Percentiles rank a stretch among this genome's conserved stretches.
Evolutionary conservation across 2,329 filamentous ascomycete genomes (phyloP).

Genomic region (Aquanectria penicillioides): DNA sequence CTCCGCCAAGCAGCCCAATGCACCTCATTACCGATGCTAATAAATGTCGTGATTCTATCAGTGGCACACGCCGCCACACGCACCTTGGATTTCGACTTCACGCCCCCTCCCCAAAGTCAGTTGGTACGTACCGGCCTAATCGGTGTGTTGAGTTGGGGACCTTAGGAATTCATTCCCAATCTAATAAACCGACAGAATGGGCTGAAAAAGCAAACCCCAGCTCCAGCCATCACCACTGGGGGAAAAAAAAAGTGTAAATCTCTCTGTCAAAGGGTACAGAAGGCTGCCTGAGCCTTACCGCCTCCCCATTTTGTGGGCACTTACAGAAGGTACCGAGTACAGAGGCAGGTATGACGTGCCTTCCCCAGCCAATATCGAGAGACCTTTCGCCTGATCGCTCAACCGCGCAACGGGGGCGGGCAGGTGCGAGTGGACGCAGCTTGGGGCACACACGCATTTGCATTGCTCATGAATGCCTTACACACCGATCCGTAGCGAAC

Average conservation of each 20-base stretch:
- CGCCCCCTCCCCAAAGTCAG: background rate
- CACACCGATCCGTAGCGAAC: constrained; percentile 33
- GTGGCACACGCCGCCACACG: constrained; percentile 22
- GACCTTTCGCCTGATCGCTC: constrained; percentile 10
- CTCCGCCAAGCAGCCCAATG: background rate
- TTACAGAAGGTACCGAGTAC: background rate
- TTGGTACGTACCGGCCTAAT: background rate
- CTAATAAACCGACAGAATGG: constrained; percentile 1
- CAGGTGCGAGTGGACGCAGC: constrained; percentile 9
- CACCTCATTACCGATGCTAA: background rate
- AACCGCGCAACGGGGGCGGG: constrained; percentile 19
- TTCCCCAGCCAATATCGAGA: constrained; percentile 20
- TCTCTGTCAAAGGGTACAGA: background rate
- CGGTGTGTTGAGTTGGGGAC: constrained; percentile 1
- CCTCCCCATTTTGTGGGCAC: background rate
- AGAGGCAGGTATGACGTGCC: constrained; percentile 17
- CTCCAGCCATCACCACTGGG: background rate
- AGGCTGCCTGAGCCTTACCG: background rate
- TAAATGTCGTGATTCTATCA: constrained; percentile 12
- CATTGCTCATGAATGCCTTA: constrained; percentile 3
- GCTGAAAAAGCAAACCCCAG: constrained; percentile 10
- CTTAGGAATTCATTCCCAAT: constrained; percentile 10
- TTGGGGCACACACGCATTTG: constrained; percentile 14
- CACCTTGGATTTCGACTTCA: background rate
- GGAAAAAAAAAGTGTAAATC: background rate